A percentile compares a stretch with the other conserved stretches of the same genome.
Evolutionary conservation across 2,329 filamentous ascomycete species (phyloP).

Genomic region (Ascochyta rabiei): DNA sequence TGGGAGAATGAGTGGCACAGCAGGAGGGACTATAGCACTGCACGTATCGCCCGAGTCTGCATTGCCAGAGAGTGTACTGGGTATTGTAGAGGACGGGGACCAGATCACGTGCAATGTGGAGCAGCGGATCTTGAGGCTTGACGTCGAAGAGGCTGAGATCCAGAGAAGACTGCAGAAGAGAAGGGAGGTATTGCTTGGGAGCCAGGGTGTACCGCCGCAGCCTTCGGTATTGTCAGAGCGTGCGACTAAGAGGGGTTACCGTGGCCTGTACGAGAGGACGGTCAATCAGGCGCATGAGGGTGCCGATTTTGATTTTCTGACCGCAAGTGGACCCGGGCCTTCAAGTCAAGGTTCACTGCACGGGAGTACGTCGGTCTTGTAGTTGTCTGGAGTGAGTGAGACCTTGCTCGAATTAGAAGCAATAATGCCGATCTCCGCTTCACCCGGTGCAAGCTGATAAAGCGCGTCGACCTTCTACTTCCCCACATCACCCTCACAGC

Average conservation of each 20-base stretch:
- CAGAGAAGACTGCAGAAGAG: constrained; percentile 44
- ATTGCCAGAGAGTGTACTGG: constrained; percentile 56
- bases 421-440: not conserved
- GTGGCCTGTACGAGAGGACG: constrained; percentile 63
- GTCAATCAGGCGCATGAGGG: constrained; percentile 67
- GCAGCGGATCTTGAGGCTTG: constrained; percentile 49
- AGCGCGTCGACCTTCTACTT: not conserved
- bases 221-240: constrained; percentile 10
- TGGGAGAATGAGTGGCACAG: constrained; percentile 62
- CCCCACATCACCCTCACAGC: not conserved
- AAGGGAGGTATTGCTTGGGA: constrained; percentile 31
- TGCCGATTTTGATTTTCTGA: constrained; percentile 67
- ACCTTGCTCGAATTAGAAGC: not conserved
- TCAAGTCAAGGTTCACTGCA: not conserved
- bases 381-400: not conserved
- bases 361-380: not conserved
- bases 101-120: constrained; percentile 55
- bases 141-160: constrained; percentile 52
- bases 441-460: not conserved
- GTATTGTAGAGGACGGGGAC: constrained; percentile 57
- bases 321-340: constrained; percentile 20
- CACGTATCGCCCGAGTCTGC: constrained; percentile 61
- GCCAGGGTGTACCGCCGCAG: constrained; percentile 10
- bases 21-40: constrained; percentile 61
- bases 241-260: constrained; percentile 57